Base-by-base conservation (phyloP, 305 asterid genomes). In the Coffea humblotiana region DNA sequence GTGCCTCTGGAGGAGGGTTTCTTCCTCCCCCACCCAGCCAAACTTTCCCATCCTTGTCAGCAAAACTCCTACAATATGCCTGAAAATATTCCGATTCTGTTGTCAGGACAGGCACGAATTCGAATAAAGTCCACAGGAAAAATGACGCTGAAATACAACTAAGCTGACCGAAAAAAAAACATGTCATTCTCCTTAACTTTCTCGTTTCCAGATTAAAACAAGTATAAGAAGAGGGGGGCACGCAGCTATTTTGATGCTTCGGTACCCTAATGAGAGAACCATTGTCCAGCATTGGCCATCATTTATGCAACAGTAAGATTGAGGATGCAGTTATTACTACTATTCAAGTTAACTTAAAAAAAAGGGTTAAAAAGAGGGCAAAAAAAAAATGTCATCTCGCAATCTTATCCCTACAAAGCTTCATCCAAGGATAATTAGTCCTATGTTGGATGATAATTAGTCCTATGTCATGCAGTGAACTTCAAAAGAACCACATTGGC, bases 1-100 rank as follows among this genome's bases (percentile, higher is more conserved):
- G 94, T 7, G 98, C 97, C 82, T 94, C 99, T 0, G 98, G 97
- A 58, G 99, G 99, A 75, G 98, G 99, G 84, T 96, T 96, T 82
- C 98, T 88, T 74, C 99, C 99, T 80, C 97, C 97, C 40, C 97
- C 97, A 75, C 99, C 98, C 23, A 88, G 79, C 99, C 99, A 96
- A 47, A 92, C 94, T 85, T 96, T 94, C 35, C 99, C 99, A 60
- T 96, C 99, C 86, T 92, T 92, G n/a, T 94, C 98, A 0, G 88
- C 86, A 58, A 96, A 96, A 80, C 83, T 89, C 84, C 87, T 83
- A 58, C 85, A 75, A 79, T 93, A 96, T 67, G 85, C 88, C 99
- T 94, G 97, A 81, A 82, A 80, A 60, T 78, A 72, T 54, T 76
- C 58, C 78, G 16, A 76, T 72, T 74, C 43, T 27, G 75, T 19